Conservation (phyloP, 495 filamentous ascomycete genomes). For the Trichocladium antarcticum region DNA sequence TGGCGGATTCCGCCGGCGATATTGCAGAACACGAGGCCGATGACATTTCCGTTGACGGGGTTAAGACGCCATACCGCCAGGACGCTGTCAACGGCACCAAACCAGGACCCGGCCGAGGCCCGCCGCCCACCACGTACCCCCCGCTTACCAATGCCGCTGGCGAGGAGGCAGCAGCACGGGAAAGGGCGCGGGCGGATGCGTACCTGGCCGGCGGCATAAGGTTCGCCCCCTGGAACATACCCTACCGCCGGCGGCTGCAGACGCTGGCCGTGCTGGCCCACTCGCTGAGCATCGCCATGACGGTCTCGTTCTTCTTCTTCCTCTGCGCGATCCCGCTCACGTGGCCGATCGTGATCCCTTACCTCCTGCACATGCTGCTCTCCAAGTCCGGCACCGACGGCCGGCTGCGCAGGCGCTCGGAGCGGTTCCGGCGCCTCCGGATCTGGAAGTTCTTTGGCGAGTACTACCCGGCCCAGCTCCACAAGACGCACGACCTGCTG, state of each 20-base stretch:
- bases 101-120: not conserved
- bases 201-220: conserved; percentile 41
- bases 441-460: conserved; percentile 83
- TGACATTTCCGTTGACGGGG: conserved; percentile 1
- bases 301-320: conserved; percentile 77
- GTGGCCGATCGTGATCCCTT: conserved; percentile 88
- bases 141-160: conserved; percentile 4
- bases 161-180: conserved; percentile 7
- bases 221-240: conserved; percentile 82
- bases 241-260: conserved; percentile 74
- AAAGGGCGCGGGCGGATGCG: conserved; percentile 12
- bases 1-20: conserved; percentile 13
- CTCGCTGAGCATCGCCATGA: conserved; percentile 65
- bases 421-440: conserved; percentile 58
- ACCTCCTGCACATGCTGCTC: conserved; percentile 71
- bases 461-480: conserved; percentile 83
- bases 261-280: conserved; percentile 78
- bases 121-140: conserved; percentile 12
- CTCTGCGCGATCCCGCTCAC: conserved; percentile 79
- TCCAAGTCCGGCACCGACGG: conserved; percentile 68
- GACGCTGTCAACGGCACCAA: not conserved
- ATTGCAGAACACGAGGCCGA: conserved; percentile 13
- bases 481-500: conserved; percentile 69
- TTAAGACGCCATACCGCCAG: not conserved
- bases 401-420: conserved; percentile 57